These are phyloP conservation scores for Colletotrichum tamarilloi DNA, from an alignment of 2,329 filamentous ascomycete genomes.

Conservation along the genomic window DNA sequence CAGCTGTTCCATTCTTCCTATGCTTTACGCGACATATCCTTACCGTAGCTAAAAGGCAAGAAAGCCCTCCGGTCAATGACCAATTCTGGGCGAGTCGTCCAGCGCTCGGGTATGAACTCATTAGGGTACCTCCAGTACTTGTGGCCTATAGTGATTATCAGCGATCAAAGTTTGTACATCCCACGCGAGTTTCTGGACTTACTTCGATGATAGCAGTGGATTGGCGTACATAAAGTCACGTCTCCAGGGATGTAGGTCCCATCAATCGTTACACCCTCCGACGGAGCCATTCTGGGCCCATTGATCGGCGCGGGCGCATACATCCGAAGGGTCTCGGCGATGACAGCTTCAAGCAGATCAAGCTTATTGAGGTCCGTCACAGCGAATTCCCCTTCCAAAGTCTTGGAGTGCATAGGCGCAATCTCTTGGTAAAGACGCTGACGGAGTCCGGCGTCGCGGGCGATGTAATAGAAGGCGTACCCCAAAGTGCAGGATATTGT, in stretches of 20 bases:
- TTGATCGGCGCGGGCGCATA: slow-evolving; percentile 43
- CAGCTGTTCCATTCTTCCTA: neutral
- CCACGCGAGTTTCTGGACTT: neutral
- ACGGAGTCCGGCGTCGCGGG: slow-evolving; percentile 17
- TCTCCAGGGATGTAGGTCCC: slow-evolving; percentile 42
- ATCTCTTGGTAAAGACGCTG: slow-evolving; percentile 33
- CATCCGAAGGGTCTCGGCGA: slow-evolving; percentile 45
- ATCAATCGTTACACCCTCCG: slow-evolving; percentile 41
- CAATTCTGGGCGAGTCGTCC: slow-evolving; percentile 37
- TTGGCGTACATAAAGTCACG: slow-evolving; percentile 25
- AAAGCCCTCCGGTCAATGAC: slow-evolving; percentile 37
- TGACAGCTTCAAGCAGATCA: slow-evolving; percentile 40
- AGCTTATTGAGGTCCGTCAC: slow-evolving; percentile 36
- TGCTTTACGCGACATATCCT: neutral
- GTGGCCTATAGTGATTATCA: neutral
- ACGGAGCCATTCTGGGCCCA: slow-evolving; percentile 40
- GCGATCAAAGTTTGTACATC: too few relatives aligned
- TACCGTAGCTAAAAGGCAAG: slow-evolving; percentile 19
- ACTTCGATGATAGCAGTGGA: slow-evolving; percentile 28
- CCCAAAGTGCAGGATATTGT: slow-evolving; percentile 36
- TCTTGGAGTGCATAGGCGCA: slow-evolving; percentile 29
- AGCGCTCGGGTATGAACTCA: slow-evolving; percentile 40
- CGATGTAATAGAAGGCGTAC: slow-evolving; percentile 36
- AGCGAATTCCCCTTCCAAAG: slow-evolving; percentile 36
- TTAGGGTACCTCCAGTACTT: slow-evolving; percentile 31